Evolutionary conservation across 306 rosid genomes (phyloP), one percentile per base, ranked within the genome.

Genomic region (Phaseolus lunatus): DNA sequence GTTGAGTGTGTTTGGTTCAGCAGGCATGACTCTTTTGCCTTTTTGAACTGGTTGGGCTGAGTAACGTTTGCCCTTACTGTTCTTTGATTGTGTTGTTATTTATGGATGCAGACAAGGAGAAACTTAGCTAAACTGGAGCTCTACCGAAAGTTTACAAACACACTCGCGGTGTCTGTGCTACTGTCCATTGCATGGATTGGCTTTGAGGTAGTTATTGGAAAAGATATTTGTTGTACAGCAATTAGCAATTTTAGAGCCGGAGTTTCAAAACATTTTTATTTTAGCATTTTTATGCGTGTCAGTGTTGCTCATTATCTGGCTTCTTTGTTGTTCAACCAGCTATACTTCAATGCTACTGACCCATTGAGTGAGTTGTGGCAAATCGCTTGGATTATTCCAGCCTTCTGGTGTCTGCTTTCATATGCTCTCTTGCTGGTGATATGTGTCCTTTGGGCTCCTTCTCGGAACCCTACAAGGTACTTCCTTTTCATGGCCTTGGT

Each of bases 381-480:
- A 86, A 91, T 94, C 54, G 94, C 98, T 20, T 94, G 98, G 98
- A 82, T 94, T 79, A 91, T 94, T 84, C 97, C 98, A 44, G 96
- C 96, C 13, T 88, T 94, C 85, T 94, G 98, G 98, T 79, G 78
- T 74, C 72, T 90, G 70, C 91, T 94, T 81, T 90, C 97, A 45
- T 94, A 78, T 78, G 82, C 86, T 83, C 91, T 94, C 41, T 78
- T 94, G 88, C 81, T 75, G 35, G 86, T 90, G 71, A 88, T 94
- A 67, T 94, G 98, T 75, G 33, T 88, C 68, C 98, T 94, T 45
- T 94, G 98, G 98, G 97, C 97, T 83, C 97, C 98, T 75, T 91
- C 97, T 37, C 91, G 83, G 18, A 94, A 94, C 89, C 98, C 96
- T 27, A 90, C 96, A 13, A 91, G 98, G 98, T 94, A 89, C 71